Evolutionary conservation across 2,329 filamentous ascomycete genomes (phyloP).

Genomic region (Stagonosporopsis rhizophila): DNA sequence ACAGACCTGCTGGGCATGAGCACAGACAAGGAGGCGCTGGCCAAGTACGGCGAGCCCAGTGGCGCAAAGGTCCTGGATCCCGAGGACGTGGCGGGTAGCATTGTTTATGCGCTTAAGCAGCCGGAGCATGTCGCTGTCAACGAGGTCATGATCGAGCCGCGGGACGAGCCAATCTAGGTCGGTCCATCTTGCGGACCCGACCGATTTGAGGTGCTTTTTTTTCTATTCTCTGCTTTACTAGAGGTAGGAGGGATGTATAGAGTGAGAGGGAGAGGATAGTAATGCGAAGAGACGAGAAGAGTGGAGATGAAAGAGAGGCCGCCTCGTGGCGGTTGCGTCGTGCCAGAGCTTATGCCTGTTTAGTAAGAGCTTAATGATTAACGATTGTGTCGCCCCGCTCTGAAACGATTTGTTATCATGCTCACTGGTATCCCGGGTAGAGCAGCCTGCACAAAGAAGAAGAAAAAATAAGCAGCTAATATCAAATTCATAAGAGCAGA

Average conservation of each 20-base stretch:
- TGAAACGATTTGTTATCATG: too few species aligned
- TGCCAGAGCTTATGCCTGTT: too few species aligned
- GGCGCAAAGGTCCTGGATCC: slow-evolving; percentile 78
- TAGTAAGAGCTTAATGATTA: too few species aligned
- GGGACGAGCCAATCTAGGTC: slow-evolving; percentile 45
- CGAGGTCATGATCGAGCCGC: slow-evolving; percentile 71
- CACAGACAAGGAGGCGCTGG: slow-evolving; percentile 76
- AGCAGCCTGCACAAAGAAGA: too few species aligned
- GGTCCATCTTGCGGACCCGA: neutral
- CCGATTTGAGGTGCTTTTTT: too few species aligned
- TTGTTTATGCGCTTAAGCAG: slow-evolving; percentile 77
- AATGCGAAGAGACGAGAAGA: neutral
- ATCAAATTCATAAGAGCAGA: too few species aligned
- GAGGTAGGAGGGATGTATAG: too few species aligned
- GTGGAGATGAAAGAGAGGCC: neutral
- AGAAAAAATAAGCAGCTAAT: too few species aligned
- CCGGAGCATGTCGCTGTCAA: slow-evolving; percentile 80
- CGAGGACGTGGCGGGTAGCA: slow-evolving; percentile 74
- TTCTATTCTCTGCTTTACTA: too few species aligned
- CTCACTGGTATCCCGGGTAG: too few species aligned
- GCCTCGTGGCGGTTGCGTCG: too few species aligned
- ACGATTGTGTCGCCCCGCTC: too few species aligned
- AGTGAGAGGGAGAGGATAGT: neutral
- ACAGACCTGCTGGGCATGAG: slow-evolving; percentile 78
- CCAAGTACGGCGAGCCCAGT: slow-evolving; percentile 78